These are phyloP conservation scores for Berberis vulgaris DNA, from an alignment of 164 flowering plant species.

Conservation along the genomic window DNA sequence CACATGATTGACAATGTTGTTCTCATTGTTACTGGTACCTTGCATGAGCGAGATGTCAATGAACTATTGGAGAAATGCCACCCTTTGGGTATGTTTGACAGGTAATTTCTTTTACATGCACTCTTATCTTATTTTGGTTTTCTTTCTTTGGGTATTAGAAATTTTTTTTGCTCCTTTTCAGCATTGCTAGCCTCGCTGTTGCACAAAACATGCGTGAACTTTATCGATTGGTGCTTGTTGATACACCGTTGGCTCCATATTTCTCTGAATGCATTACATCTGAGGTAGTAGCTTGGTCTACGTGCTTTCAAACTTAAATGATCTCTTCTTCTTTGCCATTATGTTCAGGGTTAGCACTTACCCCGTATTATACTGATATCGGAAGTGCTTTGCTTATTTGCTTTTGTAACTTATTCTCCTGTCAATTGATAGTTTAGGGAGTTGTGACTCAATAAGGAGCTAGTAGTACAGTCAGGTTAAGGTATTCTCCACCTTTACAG, in stretches of 20 bases:
- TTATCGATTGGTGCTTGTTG: slow-evolving; percentile 94
- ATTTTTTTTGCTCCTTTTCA: slow-evolving; percentile 19
- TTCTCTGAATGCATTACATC: slow-evolving; percentile 98
- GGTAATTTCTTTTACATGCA: slow-evolving; percentile 30
- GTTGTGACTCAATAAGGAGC: too few relatives aligned
- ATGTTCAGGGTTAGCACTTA: too few relatives aligned
- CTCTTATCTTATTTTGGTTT: not conserved
- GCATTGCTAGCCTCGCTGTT: slow-evolving; percentile 97
- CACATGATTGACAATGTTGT: slow-evolving; percentile 99
- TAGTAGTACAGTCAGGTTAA: too few relatives aligned
- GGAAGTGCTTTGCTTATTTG: too few relatives aligned
- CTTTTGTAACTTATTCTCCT: too few relatives aligned
- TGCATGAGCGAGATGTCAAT: slow-evolving; percentile 99
- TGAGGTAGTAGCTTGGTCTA: slow-evolving; percentile 43
- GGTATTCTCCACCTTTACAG: too few relatives aligned
- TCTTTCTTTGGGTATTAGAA: not conserved
- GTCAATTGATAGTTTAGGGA: too few relatives aligned
- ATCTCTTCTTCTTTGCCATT: too few relatives aligned
- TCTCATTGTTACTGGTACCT: slow-evolving; percentile 95
- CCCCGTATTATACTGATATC: too few relatives aligned
- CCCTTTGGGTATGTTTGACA: slow-evolving; percentile 99
- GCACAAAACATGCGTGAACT: slow-evolving; percentile 99
- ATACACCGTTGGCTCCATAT: slow-evolving; percentile 98
- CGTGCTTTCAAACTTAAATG: too few relatives aligned
- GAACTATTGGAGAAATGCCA: slow-evolving; percentile 97